Evolutionary conservation across 345 rosid genomes (phyloP), one percentile per base, ranked within the genome.

Genomic region (Melaleuca alternifolia): DNA sequence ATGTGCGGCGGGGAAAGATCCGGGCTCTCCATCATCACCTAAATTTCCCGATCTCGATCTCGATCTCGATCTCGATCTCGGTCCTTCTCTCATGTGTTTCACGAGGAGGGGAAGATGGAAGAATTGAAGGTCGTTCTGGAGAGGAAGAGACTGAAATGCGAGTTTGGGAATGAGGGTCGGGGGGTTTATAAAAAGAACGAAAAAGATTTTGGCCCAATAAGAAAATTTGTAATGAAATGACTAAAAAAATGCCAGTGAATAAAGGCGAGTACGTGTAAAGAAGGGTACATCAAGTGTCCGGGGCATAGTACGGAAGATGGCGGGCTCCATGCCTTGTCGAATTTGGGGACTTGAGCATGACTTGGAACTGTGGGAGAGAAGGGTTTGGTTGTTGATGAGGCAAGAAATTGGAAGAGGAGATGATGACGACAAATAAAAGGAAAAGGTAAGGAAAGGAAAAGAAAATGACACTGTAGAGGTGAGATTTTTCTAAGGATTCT

Each of bases 1-100:
- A 77, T 83, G 86, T 96, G 98, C 28, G 94, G 93, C 13, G 98
- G 98, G 37, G 99, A 90, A 56, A 89, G 88, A 89, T 91, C 89
- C 21, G 91, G 95, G 90, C 91, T 95, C 93, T 95, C 97, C 98
- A 97, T 96, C 54, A 18, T 54, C 75, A 18, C 33, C 41, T 18
- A 30, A 11, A 10, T 20, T 48, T 3, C 13, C 54, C 46, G 59
- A 13, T 21, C 59, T 53, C 15, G 51, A 5, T 46, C 53, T 82
- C 84, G 53, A 83, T 51, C 82, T 51, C 51, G 53, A 46, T 54
- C 24, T 86, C 9, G 85, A 54, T 14, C 48, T 46, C 57, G 59
- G 82, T 56, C 83, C 87, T 76, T 54, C 84, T 41, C 54, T 79
- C 85, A 50, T 82, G 84, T 50, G 84, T 50, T 82, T 51, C 53